These are phyloP conservation scores for Capsicum chinense DNA, from an alignment of 257 asterid genomes.

Conservation along the genomic window DNA sequence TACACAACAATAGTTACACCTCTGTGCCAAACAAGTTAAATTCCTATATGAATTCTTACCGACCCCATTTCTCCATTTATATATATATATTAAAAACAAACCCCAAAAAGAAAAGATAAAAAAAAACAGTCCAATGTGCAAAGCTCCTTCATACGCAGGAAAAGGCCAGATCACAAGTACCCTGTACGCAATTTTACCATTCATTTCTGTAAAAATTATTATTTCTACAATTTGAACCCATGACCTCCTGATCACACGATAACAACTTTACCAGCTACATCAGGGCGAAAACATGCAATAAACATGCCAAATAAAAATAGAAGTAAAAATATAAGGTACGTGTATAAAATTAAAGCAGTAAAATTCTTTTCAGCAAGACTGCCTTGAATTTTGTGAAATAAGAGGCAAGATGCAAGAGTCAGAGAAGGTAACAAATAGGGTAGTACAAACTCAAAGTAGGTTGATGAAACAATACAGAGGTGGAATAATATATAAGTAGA, in stretches of 20 bases:
- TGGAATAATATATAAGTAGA: not conserved
- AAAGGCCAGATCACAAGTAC: no score
- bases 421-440: not conserved
- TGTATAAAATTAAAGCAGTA: not conserved
- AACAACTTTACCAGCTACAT: no score
- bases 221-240: no score
- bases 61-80: not conserved
- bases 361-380: not conserved
- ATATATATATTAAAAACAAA: no score
- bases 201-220: no score
- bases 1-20: not conserved
- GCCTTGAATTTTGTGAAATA: not conserved
- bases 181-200: no score
- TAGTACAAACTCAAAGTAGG: conserved; percentile 21
- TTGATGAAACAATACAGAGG: conserved; percentile 15
- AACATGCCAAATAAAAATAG: not conserved
- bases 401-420: not conserved
- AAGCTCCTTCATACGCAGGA: no score
- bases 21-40: not conserved
- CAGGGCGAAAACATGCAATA: not conserved
- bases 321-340: not conserved
- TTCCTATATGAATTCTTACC: not conserved
- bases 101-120: no score
- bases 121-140: no score
- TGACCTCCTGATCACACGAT: no score